Evolutionary conservation across 2,329 filamentous ascomycete genomes (phyloP).

Genomic region (Colletotrichum salicis): DNA sequence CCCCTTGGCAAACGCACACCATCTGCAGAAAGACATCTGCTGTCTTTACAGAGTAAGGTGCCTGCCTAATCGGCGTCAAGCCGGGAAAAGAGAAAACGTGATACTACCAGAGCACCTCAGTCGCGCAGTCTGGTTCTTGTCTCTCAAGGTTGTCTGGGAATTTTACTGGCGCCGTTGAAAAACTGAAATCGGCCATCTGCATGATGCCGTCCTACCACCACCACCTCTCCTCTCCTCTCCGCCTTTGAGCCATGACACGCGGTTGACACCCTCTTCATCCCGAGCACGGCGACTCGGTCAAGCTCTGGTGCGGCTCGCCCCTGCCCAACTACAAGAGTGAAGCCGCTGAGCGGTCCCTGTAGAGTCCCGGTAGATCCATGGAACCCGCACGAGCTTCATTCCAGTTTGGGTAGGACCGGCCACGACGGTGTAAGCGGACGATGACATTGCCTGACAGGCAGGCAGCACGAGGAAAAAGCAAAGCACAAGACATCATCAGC

Average conservation of each 20-base stretch:
- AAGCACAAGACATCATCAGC: neutral
- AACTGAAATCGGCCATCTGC: conserved; percentile 42
- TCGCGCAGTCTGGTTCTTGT: neutral
- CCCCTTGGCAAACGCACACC: neutral
- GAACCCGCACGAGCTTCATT: neutral
- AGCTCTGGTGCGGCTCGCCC: conserved; percentile 13
- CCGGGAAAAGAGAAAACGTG: neutral
- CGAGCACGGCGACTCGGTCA: conserved; percentile 20
- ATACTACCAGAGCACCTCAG: neutral
- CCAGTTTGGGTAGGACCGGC: neutral
- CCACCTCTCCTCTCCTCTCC: neutral
- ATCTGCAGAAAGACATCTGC: neutral
- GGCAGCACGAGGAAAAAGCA: too few relatives aligned
- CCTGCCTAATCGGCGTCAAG: neutral
- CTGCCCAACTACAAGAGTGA: neutral
- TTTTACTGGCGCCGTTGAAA: conserved; percentile 23
- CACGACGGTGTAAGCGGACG: neutral
- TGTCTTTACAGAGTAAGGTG: neutral
- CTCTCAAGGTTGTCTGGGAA: neutral
- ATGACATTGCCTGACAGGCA: neutral
- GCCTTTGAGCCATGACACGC: conserved; percentile 13
- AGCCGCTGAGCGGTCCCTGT: neutral
- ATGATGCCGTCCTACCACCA: conserved; percentile 40
- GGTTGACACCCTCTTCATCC: neutral
- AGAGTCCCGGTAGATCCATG: conserved; percentile 1